A percentile compares a stretch with the other conserved stretches of the same genome.
Evolutionary conservation across 306 rosid species (phyloP).

Genomic region (Pterocarpus santalinus): DNA sequence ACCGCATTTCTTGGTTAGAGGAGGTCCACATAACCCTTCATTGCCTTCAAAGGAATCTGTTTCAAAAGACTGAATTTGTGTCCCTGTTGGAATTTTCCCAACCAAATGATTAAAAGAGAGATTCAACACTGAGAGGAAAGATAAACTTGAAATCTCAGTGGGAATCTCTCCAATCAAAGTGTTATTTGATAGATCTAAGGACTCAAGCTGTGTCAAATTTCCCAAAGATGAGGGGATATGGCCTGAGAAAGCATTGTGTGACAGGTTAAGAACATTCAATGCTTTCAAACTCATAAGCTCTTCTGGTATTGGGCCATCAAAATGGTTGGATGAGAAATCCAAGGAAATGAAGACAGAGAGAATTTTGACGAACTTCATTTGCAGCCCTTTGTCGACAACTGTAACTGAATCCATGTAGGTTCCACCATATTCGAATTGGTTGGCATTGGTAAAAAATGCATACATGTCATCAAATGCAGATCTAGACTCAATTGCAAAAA

Average conservation of each 20-base stretch:
- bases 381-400: background rate
- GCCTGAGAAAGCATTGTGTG: conserved; percentile 41
- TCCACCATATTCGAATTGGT: background rate
- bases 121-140: conserved; percentile 41
- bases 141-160: background rate
- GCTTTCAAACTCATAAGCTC: conserved; percentile 36
- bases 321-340: conserved; percentile 41
- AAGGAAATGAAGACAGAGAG: conserved; percentile 23
- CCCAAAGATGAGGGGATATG: conserved; percentile 50
- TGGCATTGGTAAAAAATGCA: background rate
- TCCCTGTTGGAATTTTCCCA: conserved; percentile 40
- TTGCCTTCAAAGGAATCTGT: conserved; percentile 44
- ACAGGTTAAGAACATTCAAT: conserved; percentile 41
- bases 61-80: conserved; percentile 43
- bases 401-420: conserved; percentile 33
- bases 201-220: conserved; percentile 37
- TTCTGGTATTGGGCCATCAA: conserved; percentile 33
- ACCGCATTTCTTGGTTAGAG: background rate
- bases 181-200: conserved; percentile 52
- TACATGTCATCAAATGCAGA: background rate
- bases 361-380: conserved; percentile 9
- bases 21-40: conserved; percentile 42
- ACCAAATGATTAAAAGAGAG: conserved; percentile 53
- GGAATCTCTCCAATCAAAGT: conserved; percentile 42
- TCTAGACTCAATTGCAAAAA: background rate